These are phyloP conservation scores for Cystobasidium onofrii DNA, from an alignment of 768 basidiomycete genomes.

Conservation along the genomic window DNA sequence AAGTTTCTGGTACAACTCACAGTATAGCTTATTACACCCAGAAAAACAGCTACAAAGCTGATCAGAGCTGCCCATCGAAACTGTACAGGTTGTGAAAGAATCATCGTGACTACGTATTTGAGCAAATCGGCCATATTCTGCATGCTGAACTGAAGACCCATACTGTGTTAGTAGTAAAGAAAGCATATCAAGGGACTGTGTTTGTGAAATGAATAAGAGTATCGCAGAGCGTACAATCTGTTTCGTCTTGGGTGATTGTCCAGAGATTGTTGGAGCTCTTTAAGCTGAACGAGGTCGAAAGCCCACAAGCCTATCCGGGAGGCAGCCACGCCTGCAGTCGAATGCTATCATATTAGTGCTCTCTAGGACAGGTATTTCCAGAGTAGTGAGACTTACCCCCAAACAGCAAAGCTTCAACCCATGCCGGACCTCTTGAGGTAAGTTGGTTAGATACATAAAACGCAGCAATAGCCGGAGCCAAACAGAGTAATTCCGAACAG, in stretches of 20 bases:
- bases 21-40: slow-evolving; percentile 37
- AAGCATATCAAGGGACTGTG: too few species aligned
- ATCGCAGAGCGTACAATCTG: slow-evolving; percentile 42
- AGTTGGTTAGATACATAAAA: slow-evolving; percentile 45
- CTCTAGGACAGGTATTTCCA: too few species aligned
- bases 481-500: slow-evolving; percentile 49
- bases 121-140: slow-evolving; percentile 45
- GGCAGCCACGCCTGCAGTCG: slow-evolving; percentile 49
- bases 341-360: too few species aligned
- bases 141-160: slow-evolving; percentile 48
- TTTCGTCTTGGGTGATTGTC: slow-evolving; percentile 51
- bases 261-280: slow-evolving; percentile 51
- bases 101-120: slow-evolving; percentile 47
- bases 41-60: slow-evolving; percentile 45
- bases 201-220: too few species aligned
- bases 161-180: slow-evolving; percentile 37
- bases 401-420: slow-evolving; percentile 50
- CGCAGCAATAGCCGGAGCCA: slow-evolving; percentile 50
- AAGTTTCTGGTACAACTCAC: background rate
- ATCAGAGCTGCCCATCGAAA: slow-evolving; percentile 47
- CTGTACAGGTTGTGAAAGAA: slow-evolving; percentile 45
- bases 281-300: slow-evolving; percentile 54
- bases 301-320: slow-evolving; percentile 53
- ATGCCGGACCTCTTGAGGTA: slow-evolving; percentile 39
- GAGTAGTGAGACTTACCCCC: slow-evolving; percentile 49